Evolutionary conservation across 306 rosid genomes (phyloP).

Genomic region (cucumber (Cucumis sativus)): DNA sequence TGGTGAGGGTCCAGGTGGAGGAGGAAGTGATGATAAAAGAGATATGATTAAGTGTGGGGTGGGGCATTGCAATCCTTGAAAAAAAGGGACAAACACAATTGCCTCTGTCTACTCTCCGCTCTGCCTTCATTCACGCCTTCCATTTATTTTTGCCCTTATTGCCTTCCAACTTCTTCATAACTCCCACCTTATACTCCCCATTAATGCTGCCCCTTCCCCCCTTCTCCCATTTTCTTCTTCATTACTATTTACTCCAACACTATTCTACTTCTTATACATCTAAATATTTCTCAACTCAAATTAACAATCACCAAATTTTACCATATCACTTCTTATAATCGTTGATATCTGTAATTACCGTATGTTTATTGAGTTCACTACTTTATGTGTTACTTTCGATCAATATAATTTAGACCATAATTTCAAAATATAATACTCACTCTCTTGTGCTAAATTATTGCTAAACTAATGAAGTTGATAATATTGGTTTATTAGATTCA

Average conservation of each 20-base stretch:
- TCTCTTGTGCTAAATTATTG: background rate
- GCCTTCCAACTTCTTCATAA: background rate
- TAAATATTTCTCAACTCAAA: too few relatives aligned
- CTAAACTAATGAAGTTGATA: background rate
- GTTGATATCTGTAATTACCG: too few relatives aligned
- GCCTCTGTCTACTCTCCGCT: background rate
- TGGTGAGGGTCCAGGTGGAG: constrained; percentile 1
- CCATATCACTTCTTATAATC: too few relatives aligned
- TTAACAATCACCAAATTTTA: too few relatives aligned
- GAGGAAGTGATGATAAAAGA: background rate
- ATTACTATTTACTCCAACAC: background rate
- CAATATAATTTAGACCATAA: too few relatives aligned
- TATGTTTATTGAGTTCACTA: too few relatives aligned
- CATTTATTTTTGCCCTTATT: background rate
- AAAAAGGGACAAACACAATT: background rate
- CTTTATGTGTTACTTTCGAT: too few relatives aligned
- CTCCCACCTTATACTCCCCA: background rate
- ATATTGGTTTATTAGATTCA: too few relatives aligned
- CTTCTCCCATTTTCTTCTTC: background rate
- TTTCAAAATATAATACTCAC: too few relatives aligned
- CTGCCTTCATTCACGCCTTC: constrained; percentile 3
- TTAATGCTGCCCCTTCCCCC: background rate
- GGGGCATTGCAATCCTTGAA: background rate
- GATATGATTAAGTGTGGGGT: constrained; percentile 7
- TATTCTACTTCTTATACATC: too few relatives aligned